Base-by-base conservation (phyloP, 2,329 filamentous ascomycete genomes). In the Canariomyces notabilis region DNA sequence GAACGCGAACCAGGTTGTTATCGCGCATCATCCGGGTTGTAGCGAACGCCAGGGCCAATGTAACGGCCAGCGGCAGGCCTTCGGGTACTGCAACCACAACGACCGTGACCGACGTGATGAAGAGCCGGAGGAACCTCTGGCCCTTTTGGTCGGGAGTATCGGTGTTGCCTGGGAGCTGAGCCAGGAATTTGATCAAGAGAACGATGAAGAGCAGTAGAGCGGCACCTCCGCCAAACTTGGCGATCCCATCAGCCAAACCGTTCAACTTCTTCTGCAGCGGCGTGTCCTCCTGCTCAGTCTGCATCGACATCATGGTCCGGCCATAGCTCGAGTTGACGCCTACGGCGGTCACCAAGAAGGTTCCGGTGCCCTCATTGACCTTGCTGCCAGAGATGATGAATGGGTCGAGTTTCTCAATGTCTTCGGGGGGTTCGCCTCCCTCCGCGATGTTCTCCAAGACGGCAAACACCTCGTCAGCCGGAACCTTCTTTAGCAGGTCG, bases 131-230 rank as follows among this genome's bases (percentile, higher is more conserved):
- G 60, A 82, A 82, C 29, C 72, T 61, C 57, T 81, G 76, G 3
- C 77, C 81, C 60, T 84, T 85, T 29, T 76, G 62, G 2, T 75
- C 69, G 1, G 79, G 68, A 0, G 67, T 64, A 0, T 55, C 63
- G 19, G 57, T 41, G 54, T 77, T 80, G 18, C 66, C 58, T 3
- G 76, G 74, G 6, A 89, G 71, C 15, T 74, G 66, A 22, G 77
- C 84, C 18, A 86, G 64, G 61, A 89, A 91, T 57, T 87, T 85
- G 71, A 90, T 89, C 58, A 90, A 80, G 6, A 89, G 70, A 6
- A 89, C 84, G 40, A 89, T 69, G 60, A 91, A 91, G n/a, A 91
- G 73, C 8, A 90, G 66, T 14, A 87, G 67, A 44, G 85, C 87
- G 37, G 87, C 82, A 50, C 78, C 79, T 55, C 83, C 80, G 14